A percentile compares a stretch with the other conserved stretches of the same genome.
These are phyloP conservation scores for Neonectria magnoliae DNA, from an alignment of 2,329 filamentous ascomycete species.

Conservation along the genomic window DNA sequence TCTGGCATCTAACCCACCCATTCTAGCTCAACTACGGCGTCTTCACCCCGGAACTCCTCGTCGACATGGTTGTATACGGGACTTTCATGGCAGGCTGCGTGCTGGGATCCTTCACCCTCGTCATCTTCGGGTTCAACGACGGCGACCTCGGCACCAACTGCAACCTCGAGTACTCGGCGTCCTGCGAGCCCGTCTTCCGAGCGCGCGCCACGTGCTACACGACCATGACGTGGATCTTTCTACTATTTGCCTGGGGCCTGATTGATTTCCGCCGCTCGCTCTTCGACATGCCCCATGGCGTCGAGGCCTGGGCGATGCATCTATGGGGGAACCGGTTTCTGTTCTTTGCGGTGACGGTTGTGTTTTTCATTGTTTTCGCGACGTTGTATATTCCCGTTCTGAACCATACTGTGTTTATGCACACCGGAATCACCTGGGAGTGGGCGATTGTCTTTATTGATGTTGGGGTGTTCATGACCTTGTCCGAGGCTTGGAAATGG, in stretches of 20 bases:
- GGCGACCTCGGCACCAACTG: slow-evolving; percentile 66
- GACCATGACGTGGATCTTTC: slow-evolving; percentile 73
- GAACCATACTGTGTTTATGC: slow-evolving; percentile 72
- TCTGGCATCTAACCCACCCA: background rate
- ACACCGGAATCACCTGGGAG: slow-evolving; percentile 73
- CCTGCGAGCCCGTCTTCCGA: slow-evolving; percentile 68
- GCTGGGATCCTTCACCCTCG: slow-evolving; percentile 66
- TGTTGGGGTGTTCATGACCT: slow-evolving; percentile 68
- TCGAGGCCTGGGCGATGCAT: slow-evolving; percentile 63
- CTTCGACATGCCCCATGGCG: slow-evolving; percentile 66
- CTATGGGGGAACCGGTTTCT: slow-evolving; percentile 65
- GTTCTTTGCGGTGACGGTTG: slow-evolving; percentile 60
- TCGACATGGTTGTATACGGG: slow-evolving; percentile 72
- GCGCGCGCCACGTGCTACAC: slow-evolving; percentile 74
- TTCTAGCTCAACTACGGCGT: slow-evolving; percentile 58
- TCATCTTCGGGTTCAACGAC: slow-evolving; percentile 56
- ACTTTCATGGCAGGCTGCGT: slow-evolving; percentile 70
- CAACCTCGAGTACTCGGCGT: slow-evolving; percentile 61
- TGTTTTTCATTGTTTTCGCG: slow-evolving; percentile 67
- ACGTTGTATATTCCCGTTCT: slow-evolving; percentile 76
- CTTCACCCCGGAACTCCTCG: slow-evolving; percentile 70
- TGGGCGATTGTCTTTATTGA: slow-evolving; percentile 75
- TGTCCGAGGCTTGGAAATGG: slow-evolving; percentile 75
- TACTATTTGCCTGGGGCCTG: slow-evolving; percentile 78
- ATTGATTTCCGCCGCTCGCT: slow-evolving; percentile 72